Evolutionary conservation across 164 flowering plant species (phyloP), one percentile per base, ranked within the genome.

Genomic region (Sedum album): DNA sequence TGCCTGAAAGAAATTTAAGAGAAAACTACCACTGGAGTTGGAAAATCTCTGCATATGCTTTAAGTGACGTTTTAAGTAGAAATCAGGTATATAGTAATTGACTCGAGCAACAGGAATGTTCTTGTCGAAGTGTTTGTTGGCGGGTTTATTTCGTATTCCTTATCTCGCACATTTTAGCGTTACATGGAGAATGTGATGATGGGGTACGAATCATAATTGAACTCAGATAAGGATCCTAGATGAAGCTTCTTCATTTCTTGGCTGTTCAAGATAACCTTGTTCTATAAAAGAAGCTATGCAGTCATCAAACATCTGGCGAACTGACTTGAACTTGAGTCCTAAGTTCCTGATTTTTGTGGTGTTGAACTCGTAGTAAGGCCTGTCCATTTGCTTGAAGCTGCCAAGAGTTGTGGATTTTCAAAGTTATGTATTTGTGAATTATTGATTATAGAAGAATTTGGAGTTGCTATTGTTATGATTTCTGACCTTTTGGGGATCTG

Each of bases 271-370:
- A 67, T 86, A 78, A 66, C 96, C 95, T 74, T 87, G 87, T 62
- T 83, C 77, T 65, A 72, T 72, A 0, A 94, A 79, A 20, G 90
- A 88, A 23, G 82, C 78, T 73, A 90, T 66, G 71, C 93, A 85
- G 63, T 90, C 99, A 72, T 87, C 92, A 69, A 94, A 94, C 96
- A 91, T 89, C 66, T 91, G 92, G 69, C 82, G 79, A 1, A 88
- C 68, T 0, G 93, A 70, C 81, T 77, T 91, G 82, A 90, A 91
- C 73, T 87, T 73, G 72, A 91, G 76, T 31, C 99, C 96, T 51
- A 89, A 75, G 21, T 73, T 81, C 80, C 70, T 68, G 75, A 87
- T 13, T 78, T 94, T 94, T 0, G 80, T 72, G 20, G 89, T 86
- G 70, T 87, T 72, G 61, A 84, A 81, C 30, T 90, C 89, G 42